Conservation (phyloP, 148 eudicot genomes). For the Cornus florida region DNA sequence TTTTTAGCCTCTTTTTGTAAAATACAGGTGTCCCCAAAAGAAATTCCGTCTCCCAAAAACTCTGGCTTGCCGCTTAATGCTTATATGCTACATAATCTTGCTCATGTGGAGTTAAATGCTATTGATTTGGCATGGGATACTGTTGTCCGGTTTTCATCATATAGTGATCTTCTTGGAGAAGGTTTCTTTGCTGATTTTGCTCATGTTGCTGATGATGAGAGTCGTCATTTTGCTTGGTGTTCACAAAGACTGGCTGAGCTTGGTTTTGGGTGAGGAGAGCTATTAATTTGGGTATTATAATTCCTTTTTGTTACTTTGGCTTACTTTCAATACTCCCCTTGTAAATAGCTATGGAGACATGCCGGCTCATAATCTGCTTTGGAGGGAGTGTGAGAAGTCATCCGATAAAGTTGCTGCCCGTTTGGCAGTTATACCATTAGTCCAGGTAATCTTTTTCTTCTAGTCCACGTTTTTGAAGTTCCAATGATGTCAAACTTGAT, state of each 20-base stretch:
- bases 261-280: conserved; percentile 63
- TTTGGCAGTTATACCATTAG: conserved; percentile 85
- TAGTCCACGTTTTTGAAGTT: background rate
- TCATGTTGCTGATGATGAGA: conserved; percentile 97
- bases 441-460: conserved; percentile 57
- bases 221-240: conserved; percentile 98
- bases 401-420: conserved; percentile 82
- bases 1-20: conserved; percentile 5
- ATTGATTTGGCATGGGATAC: conserved; percentile 98
- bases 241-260: conserved; percentile 85
- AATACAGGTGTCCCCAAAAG: conserved; percentile 73
- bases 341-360: conserved; percentile 80
- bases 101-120: conserved; percentile 97
- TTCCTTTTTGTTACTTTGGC: background rate
- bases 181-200: conserved; percentile 90
- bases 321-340: background rate
- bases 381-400: conserved; percentile 95
- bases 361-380: conserved; percentile 91
- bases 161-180: conserved; percentile 64
- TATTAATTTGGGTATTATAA: background rate
- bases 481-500: background rate
- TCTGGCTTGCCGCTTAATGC: conserved; percentile 92
- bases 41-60: conserved; percentile 74
- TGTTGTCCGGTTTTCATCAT: conserved; percentile 89
- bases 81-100: conserved; percentile 92